These are phyloP conservation scores for Fusarium vanettenii DNA, from an alignment of 2,329 filamentous ascomycete species.

Conservation along the genomic window DNA sequence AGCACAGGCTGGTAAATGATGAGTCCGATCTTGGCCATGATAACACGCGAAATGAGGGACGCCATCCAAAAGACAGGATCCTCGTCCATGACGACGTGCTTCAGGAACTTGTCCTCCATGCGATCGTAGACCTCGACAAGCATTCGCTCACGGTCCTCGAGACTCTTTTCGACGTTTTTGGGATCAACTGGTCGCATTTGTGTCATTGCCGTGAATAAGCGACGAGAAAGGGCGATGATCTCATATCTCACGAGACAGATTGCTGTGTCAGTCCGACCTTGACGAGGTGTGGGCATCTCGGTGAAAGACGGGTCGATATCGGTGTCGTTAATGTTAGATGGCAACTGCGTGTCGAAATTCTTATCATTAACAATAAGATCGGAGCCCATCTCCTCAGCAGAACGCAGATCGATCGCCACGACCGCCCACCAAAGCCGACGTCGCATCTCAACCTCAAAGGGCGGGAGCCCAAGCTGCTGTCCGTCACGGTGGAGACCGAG, in stretches of 20 bases:
- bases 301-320: slow-evolving; percentile 35
- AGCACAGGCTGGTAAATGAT: slow-evolving; percentile 34
- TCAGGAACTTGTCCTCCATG: slow-evolving; percentile 34
- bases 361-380: slow-evolving; percentile 32
- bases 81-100: slow-evolving; percentile 27
- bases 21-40: slow-evolving; percentile 36
- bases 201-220: slow-evolving; percentile 22
- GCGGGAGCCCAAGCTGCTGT: slow-evolving; percentile 23
- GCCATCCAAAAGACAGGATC: slow-evolving; percentile 34
- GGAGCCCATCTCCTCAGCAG: slow-evolving; percentile 33
- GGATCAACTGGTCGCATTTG: slow-evolving; percentile 32
- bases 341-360: slow-evolving; percentile 33
- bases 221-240: slow-evolving; percentile 25
- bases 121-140: slow-evolving; percentile 35
- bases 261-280: slow-evolving; percentile 31
- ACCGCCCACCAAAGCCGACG: slow-evolving; percentile 37
- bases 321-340: slow-evolving; percentile 33
- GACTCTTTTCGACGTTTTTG: slow-evolving; percentile 27
- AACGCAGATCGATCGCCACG: slow-evolving; percentile 31
- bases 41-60: slow-evolving; percentile 27
- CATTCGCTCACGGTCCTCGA: slow-evolving; percentile 35
- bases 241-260: slow-evolving; percentile 33
- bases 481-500: slow-evolving; percentile 35
- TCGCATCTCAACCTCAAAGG: slow-evolving; percentile 39
- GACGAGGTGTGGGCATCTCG: slow-evolving; percentile 21